These are phyloP conservation scores for Hypsizygus marmoreus DNA, from an alignment of 768 basidiomycete genomes.

Conservation along the genomic window DNA sequence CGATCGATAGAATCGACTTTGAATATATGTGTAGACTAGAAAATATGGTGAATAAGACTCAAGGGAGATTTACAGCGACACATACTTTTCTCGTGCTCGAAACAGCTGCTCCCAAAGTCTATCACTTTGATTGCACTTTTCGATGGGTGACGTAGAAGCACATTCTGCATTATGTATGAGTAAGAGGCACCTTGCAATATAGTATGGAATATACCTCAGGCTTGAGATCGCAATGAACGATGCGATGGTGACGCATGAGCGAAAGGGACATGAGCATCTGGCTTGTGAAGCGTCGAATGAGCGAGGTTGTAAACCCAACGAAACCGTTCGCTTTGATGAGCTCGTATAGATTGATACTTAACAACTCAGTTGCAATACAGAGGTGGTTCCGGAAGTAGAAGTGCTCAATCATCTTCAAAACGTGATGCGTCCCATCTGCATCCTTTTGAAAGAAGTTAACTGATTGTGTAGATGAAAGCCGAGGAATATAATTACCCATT, in stretches of 20 bases:
- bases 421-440: conserved; percentile 93
- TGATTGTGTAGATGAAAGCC: not conserved
- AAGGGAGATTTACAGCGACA: conserved; percentile 5
- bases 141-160: conserved; percentile 89
- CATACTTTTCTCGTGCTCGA: conserved; percentile 97
- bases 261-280: conserved; percentile 93
- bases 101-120: conserved; percentile 98
- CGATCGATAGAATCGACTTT: conserved; percentile 99
- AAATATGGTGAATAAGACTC: conserved; percentile 1
- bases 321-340: conserved; percentile 99
- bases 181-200: not conserved
- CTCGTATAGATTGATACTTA: conserved; percentile 99
- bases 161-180: too few relatives aligned
- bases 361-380: conserved; percentile 96
- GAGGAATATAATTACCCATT: conserved; percentile 76
- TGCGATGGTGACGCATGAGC: conserved; percentile 94
- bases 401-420: conserved; percentile 97
- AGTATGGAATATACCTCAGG: conserved; percentile 70
- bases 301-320: conserved; percentile 92
- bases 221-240: conserved; percentile 98
- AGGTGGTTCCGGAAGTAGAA: conserved; percentile 98
- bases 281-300: conserved; percentile 94
- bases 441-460: conserved; percentile 60
- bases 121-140: conserved; percentile 98
- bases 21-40: conserved; percentile 97